phyloP scores from a whole-genome alignment of 2,329 filamentous ascomycete species.

The Scedosporium dehoogii region DNA sequence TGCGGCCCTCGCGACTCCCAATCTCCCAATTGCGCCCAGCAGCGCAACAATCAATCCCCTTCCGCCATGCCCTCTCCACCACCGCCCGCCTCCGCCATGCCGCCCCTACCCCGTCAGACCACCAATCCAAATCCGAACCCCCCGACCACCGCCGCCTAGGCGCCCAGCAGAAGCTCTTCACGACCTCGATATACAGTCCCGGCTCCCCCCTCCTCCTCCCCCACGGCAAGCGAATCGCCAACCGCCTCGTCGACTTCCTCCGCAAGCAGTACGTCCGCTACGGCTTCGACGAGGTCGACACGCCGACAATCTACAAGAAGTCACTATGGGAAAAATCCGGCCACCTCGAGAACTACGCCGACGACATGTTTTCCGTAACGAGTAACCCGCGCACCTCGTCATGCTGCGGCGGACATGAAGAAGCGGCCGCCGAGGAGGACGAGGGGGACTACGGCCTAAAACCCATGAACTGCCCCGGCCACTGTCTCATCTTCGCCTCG shows the following conservation, averaged over 20 bases:
- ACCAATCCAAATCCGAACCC: conserved; percentile 12
- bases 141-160: conserved; percentile 53
- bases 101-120: neutral
- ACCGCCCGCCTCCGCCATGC: neutral
- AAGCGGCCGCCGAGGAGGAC: conserved; percentile 34
- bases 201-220: conserved; percentile 80
- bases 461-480: conserved; percentile 88
- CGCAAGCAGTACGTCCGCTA: conserved; percentile 76
- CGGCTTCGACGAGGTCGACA: conserved; percentile 82
- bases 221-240: conserved; percentile 73
- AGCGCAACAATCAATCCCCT: neutral
- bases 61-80: neutral
- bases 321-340: conserved; percentile 78
- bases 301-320: conserved; percentile 84
- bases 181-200: conserved; percentile 68
- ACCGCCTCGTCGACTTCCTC: conserved; percentile 71
- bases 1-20: neutral
- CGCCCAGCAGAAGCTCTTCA: conserved; percentile 65
- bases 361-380: conserved; percentile 83
- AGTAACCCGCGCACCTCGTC: conserved; percentile 28
- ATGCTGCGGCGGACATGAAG: conserved; percentile 21
- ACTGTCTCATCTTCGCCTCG: conserved; percentile 74
- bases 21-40: neutral
- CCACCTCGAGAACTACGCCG: conserved; percentile 80
- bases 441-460: conserved; percentile 73